Percentiles rank a stretch among this genome's conserved stretches.
These are phyloP conservation scores for Bretziella fagacearum DNA, from an alignment of 2,329 filamentous ascomycete species.

Conservation along the genomic window DNA sequence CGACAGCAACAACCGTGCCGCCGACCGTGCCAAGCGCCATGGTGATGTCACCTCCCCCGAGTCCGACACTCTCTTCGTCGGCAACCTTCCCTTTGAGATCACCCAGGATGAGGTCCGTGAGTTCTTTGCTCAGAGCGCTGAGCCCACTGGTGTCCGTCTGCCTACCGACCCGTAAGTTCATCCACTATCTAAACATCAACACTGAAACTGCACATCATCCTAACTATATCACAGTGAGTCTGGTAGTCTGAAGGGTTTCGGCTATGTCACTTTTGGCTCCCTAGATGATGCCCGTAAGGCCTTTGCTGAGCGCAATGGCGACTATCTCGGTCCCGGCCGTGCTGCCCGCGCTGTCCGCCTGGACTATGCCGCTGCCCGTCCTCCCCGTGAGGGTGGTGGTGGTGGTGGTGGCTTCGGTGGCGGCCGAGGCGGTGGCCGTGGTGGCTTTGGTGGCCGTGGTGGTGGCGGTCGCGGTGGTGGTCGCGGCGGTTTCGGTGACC, in stretches of 20 bases:
- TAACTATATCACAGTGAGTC: slow-evolving; percentile 41
- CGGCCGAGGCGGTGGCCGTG: slow-evolving; percentile 35
- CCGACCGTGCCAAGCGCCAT: slow-evolving; percentile 49
- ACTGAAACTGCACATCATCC: neutral
- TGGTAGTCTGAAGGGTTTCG: slow-evolving; percentile 79
- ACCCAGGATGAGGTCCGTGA: slow-evolving; percentile 58
- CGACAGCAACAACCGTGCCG: slow-evolving; percentile 37
- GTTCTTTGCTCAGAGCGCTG: slow-evolving; percentile 55
- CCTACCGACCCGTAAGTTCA: slow-evolving; percentile 59
- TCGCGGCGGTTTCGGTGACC: slow-evolving; percentile 32
- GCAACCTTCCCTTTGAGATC: slow-evolving; percentile 74
- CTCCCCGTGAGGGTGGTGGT: slow-evolving; percentile 36
- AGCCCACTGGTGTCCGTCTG: slow-evolving; percentile 64
- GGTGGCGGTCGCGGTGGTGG: slow-evolving; percentile 29
- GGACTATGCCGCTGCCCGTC: slow-evolving; percentile 59
- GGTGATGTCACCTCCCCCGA: slow-evolving; percentile 67
- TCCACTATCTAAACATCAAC: neutral
- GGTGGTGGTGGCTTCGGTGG: slow-evolving; percentile 34
- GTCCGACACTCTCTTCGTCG: slow-evolving; percentile 77
- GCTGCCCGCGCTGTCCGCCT: slow-evolving; percentile 61
- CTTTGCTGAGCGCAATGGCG: slow-evolving; percentile 52
- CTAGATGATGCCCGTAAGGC: slow-evolving; percentile 69
- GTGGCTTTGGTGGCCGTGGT: slow-evolving; percentile 24
- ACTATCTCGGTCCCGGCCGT: slow-evolving; percentile 44
- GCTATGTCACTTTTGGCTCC: slow-evolving; percentile 70